Percentiles rank a stretch among this genome's conserved stretches.
These are phyloP conservation scores for Punctularia strigosozonata DNA, from an alignment of 768 basidiomycete genomes.

Conservation along the genomic window DNA sequence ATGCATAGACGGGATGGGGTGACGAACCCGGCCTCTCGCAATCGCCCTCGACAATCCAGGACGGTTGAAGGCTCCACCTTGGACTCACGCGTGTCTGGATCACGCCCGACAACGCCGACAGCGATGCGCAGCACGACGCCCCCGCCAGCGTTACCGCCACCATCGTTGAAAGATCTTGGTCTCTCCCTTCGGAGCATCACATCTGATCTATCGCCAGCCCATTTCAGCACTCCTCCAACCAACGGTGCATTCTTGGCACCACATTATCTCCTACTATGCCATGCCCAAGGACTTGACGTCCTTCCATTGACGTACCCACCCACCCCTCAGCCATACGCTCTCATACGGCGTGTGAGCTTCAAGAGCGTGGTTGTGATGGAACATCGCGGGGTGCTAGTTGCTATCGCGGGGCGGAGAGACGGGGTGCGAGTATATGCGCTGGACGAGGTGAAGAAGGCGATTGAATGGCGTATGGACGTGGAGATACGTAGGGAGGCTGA, in stretches of 20 bases:
- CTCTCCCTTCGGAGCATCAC: constrained; percentile 61
- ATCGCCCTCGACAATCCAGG: too few species aligned
- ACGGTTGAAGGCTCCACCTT: too few species aligned
- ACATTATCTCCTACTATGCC: constrained; percentile 74
- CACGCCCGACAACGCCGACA: too few species aligned
- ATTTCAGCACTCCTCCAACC: constrained; percentile 64
- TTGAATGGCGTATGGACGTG: constrained; percentile 81
- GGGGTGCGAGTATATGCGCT: constrained; percentile 84
- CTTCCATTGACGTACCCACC: constrained; percentile 72
- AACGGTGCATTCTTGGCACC: constrained; percentile 75
- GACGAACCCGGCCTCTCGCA: constrained; percentile 13
- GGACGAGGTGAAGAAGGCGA: constrained; percentile 74
- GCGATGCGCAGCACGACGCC: too few species aligned
- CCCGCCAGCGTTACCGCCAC: constrained; percentile 61
- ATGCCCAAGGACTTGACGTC: constrained; percentile 78
- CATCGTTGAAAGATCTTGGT: constrained; percentile 65
- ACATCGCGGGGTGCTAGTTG: constrained; percentile 81
- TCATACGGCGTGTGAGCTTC: constrained; percentile 72
- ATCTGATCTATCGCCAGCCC: constrained; percentile 56
- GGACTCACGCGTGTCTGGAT: too few species aligned
- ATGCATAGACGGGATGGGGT: constrained; percentile 58
- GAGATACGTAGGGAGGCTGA: constrained; percentile 70
- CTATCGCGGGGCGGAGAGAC: constrained; percentile 77
- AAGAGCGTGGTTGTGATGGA: constrained; percentile 90
- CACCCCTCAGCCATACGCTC: constrained; percentile 63